A percentile compares a stretch with the other conserved stretches of the same genome.
Evolutionary conservation across 768 basidiomycete genomes (phyloP).

Genomic region (Phaffia australis): DNA sequence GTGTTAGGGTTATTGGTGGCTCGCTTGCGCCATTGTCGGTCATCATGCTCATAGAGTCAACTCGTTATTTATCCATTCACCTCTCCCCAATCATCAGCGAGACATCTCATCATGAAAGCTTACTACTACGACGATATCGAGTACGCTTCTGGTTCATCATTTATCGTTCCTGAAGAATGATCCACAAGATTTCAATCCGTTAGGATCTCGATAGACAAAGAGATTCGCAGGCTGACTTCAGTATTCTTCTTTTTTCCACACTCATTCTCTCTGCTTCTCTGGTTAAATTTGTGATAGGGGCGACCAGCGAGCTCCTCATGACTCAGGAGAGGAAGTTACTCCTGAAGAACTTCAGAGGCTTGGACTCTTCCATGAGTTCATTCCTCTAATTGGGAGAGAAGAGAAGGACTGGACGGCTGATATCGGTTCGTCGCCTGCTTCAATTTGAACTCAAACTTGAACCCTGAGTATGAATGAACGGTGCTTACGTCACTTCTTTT

Average conservation of each 20-base stretch:
- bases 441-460: not conserved
- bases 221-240: not conserved
- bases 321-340: constrained; percentile 49
- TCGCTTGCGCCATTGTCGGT: no score
- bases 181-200: no score
- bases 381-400: constrained; percentile 47
- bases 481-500: not conserved
- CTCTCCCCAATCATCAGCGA: no score
- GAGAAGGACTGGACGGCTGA: constrained; percentile 42
- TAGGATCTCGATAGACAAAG: no score
- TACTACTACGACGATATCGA: constrained; percentile 39
- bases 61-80: no score
- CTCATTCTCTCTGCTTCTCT: not conserved
- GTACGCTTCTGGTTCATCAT: constrained; percentile 26
- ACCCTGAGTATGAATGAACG: not conserved
- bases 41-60: no score
- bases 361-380: constrained; percentile 57
- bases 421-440: constrained; percentile 12
- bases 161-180: no score
- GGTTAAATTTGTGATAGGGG: constrained; percentile 53
- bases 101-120: constrained; percentile 26
- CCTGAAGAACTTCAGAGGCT: constrained; percentile 46
- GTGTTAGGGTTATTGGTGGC: no score
- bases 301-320: constrained; percentile 72
- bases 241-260: not conserved